phyloP scores from a whole-genome alignment of 2,329 filamentous ascomycete species.

The Sporothrix humicola region DNA sequence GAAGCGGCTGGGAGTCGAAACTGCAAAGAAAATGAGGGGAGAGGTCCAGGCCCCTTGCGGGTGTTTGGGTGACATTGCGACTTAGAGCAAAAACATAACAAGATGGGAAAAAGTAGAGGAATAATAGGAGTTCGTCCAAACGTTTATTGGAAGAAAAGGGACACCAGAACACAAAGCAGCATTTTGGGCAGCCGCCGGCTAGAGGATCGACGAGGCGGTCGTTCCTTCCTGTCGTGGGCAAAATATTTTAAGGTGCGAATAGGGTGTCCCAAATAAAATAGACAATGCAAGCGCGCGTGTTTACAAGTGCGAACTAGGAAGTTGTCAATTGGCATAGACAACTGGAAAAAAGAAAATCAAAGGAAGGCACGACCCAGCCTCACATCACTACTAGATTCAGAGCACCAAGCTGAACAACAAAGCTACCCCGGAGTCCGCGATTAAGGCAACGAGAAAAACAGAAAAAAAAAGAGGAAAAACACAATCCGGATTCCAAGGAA shows the following conservation, averaged over 20 bases:
- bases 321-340: conserved; percentile 1
- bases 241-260: not conserved
- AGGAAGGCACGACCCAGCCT: not conserved
- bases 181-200: not conserved
- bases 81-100: not conserved
- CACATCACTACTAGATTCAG: no score
- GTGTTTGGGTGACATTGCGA: not conserved
- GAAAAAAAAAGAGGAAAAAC: not conserved
- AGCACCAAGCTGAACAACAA: not conserved
- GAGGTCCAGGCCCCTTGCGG: not conserved
- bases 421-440: conserved; percentile 17
- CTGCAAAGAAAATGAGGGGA: not conserved
- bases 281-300: not conserved
- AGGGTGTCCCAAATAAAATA: not conserved
- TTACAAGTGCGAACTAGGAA: not conserved
- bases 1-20: not conserved
- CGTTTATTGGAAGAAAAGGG: not conserved
- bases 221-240: not conserved
- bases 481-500: not conserved
- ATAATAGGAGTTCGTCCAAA: not conserved
- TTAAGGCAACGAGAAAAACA: not conserved
- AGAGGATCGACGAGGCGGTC: not conserved
- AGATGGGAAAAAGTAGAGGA: not conserved
- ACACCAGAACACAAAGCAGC: not conserved
- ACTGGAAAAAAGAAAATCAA: not conserved